Conservation (phyloP, 2,329 filamentous ascomycete genomes). For the Beauveria sp. region DNA sequence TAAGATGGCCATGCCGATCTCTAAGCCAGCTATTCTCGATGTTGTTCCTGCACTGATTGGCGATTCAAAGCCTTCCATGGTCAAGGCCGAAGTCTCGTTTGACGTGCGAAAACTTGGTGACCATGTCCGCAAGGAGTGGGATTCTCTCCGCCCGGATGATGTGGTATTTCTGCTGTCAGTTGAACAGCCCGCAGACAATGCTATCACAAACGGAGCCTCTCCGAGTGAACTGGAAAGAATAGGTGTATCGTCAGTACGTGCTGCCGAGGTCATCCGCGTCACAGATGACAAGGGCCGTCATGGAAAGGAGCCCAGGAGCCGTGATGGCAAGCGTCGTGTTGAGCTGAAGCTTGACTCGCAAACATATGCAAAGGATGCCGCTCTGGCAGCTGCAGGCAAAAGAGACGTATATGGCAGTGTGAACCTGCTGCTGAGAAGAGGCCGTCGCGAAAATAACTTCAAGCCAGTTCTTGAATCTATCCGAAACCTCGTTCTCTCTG, state of each 20-base stretch:
- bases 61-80: conserved; percentile 71
- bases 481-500: conserved; percentile 73
- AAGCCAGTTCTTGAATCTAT: conserved; percentile 89
- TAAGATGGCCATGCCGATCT: conserved; percentile 83
- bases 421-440: conserved; percentile 78
- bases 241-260: conserved; percentile 64
- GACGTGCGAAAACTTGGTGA: conserved; percentile 76
- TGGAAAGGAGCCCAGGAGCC: conserved; percentile 48
- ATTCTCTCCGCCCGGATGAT: conserved; percentile 76
- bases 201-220: conserved; percentile 44
- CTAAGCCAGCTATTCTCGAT: conserved; percentile 80
- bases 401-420: conserved; percentile 74
- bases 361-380: conserved; percentile 71
- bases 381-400: conserved; percentile 56
- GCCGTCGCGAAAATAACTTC: conserved; percentile 93
- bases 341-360: conserved; percentile 74
- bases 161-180: conserved; percentile 81
- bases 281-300: conserved; percentile 76
- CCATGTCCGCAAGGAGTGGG: conserved; percentile 78
- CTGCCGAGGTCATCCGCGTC: conserved; percentile 79
- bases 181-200: conserved; percentile 48
- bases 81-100: conserved; percentile 77
- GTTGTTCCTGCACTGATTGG: conserved; percentile 78
- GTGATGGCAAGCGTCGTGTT: conserved; percentile 64
- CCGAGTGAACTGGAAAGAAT: conserved; percentile 49